Base-by-base conservation (phyloP, 2,329 filamentous ascomycete genomes). In the Zopfia rhizophila region DNA sequence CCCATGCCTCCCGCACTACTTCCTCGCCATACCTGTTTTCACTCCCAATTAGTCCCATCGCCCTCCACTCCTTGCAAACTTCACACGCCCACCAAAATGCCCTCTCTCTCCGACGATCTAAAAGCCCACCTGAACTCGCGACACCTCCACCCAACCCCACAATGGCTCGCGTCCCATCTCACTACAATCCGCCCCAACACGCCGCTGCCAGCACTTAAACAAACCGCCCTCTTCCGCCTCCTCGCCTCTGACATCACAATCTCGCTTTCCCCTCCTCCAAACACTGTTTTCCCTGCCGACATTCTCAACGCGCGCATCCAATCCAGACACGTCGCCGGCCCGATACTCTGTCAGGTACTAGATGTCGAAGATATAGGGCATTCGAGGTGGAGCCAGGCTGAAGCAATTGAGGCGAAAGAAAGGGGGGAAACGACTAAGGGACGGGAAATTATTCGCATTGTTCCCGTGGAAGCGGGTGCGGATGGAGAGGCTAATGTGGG, bases 371-470 rank as follows among this genome's bases (percentile, higher is more conserved):
- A 97, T 65, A 81, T 97, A 14, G 82, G 86, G 2, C 80, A 82
- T 39, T 91, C 88, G 59, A 82, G 88, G 38, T 96, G 92, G 90
- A 87, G 90, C 54, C 91, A 97, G 70, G 82, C 96, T 22, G 91
- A 97, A 69, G 85, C 86, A 23, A 83, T 94, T 5, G 89, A 93
- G 69, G 82, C 85, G 30, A 77, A 85, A 31, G 85, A 88, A 61
- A 80, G 88, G 10, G 90, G 90, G 1, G 89, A 93, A 73, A 82
- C 78, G 54, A 90, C 82, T 1, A 82, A 84, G 28, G 94, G 94
- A 0, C 76, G 91, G 7, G 89, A 97, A 68, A 84, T 99, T 21
- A 84, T 97, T 13, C 82, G 93, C 3, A 82, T 94, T 0, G 80
- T 85, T 1, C 78, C 78, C 3, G 78, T 78, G 12, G 66, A 70